Evolutionary conservation across 805 yeast genomes (phyloP), one percentile per base, ranked within the genome.

Genomic region (Saturnispora kantuleensis): DNA sequence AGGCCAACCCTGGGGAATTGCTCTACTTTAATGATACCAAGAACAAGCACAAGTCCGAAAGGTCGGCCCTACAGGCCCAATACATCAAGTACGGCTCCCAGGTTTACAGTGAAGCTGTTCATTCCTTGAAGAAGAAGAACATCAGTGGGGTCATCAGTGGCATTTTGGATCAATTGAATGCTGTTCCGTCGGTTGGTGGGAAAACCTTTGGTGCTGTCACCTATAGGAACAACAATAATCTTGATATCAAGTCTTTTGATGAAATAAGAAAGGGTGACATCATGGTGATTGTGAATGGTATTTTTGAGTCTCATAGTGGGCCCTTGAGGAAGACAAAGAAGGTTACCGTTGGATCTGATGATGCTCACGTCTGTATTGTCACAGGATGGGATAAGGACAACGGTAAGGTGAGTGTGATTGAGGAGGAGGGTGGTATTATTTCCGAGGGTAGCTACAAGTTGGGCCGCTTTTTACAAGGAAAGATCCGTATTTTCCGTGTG

Each of bases 251-350:
- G 12, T 78, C 74, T 52, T 55, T 64, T 29, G 87, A 77, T 44
- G 83, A 78, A 35, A 74, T 88, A 44, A 70, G 74, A 39, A 81
- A 94, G 0, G 98, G 98, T 48, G 97, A 93, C 60, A 70, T 90
- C 9, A 63, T 87, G 35, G 84, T 87, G 42, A 74, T 87, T 50
- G 75, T 80, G 54, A 78, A 78, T 45, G 96, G 87, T 6, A 73
- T 73, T 48, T 89, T 90, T 63, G 77, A 74, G 50, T 75, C 79
- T 6, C 85, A 80, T 52, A 71, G 73, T 42, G 74, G 79, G 17
- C 53, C 56, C 1, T 52, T 59, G 48, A 53, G 53, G 31, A 57
- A 53, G 21, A 36, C 30, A 29, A 58, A 58, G 36, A 54, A 70
- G 2, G 59, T 71, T n/a, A 74, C 73, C 5, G 69, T 79, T 12